phyloP scores from a whole-genome alignment of 495 filamentous ascomycete species.

The Tuber aestivum region DNA sequence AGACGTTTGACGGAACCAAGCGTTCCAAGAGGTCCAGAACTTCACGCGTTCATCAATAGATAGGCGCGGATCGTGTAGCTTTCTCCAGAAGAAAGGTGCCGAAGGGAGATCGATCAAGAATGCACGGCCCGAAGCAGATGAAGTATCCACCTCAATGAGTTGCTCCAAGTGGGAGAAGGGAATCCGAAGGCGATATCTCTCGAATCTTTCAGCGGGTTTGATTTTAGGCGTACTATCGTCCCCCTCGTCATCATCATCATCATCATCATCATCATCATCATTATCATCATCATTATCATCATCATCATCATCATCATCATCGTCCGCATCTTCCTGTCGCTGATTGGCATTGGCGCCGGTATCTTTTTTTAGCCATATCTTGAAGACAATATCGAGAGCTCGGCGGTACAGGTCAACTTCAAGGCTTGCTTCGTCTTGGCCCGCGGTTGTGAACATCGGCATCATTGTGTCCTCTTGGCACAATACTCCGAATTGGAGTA shows the following conservation, averaged over 20 bases:
- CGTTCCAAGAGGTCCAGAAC: slow-evolving; percentile 60
- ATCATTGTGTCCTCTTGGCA: slow-evolving; percentile 48
- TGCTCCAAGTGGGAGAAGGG: slow-evolving; percentile 57
- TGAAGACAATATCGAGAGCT: slow-evolving; percentile 42
- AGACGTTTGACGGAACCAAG: slow-evolving; percentile 71
- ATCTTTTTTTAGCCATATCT: slow-evolving; percentile 21
- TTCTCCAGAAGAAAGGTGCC: slow-evolving; percentile 61
- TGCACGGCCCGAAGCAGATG: slow-evolving; percentile 41
- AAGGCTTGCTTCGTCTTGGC: slow-evolving; percentile 37
- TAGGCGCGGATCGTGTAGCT: slow-evolving; percentile 45
- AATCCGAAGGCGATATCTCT: slow-evolving; percentile 54
- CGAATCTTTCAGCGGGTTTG: slow-evolving; percentile 21
- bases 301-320: not conserved
- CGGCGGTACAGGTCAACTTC: slow-evolving; percentile 42
- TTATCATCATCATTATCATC: not conserved
- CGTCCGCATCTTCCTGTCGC: not conserved
- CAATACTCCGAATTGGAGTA: slow-evolving; percentile 54
- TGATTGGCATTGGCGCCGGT: not conserved
- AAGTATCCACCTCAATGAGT: slow-evolving; percentile 46
- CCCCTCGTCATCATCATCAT: not conserved
- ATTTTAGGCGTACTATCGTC: not conserved
- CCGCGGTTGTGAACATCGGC: slow-evolving; percentile 45
- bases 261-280: not conserved
- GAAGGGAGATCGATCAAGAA: slow-evolving; percentile 58
- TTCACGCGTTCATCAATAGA: slow-evolving; percentile 43